These are phyloP conservation scores for Amanita inopinata DNA, from an alignment of 768 basidiomycete genomes.

Conservation along the genomic window DNA sequence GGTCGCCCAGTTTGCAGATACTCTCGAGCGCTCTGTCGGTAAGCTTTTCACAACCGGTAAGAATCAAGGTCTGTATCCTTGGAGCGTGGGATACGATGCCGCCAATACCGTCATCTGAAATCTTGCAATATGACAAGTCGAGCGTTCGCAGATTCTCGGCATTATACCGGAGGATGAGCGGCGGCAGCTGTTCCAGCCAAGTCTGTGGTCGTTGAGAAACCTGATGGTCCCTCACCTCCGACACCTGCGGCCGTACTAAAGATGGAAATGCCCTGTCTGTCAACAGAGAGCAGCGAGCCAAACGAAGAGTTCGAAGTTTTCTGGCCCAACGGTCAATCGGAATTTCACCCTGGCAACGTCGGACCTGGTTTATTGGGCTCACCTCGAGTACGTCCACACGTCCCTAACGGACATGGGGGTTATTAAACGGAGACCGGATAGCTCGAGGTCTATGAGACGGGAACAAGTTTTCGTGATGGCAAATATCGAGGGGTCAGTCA, in stretches of 20 bases:
- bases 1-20: constrained; percentile 61
- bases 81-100: constrained; percentile 72
- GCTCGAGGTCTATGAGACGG: constrained; percentile 72
- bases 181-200: constrained; percentile 53
- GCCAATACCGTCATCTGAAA: constrained; percentile 70
- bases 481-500: constrained; percentile 53
- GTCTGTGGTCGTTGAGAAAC: constrained; percentile 46
- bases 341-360: neutral
- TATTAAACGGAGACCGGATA: constrained; percentile 58
- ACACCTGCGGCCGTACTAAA: no score
- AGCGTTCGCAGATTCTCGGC: constrained; percentile 71
- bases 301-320: constrained; percentile 62
- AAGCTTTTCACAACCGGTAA: constrained; percentile 69
- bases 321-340: no score
- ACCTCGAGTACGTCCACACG: constrained; percentile 71
- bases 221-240: no score
- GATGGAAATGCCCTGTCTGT: constrained; percentile 77
- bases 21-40: constrained; percentile 63
- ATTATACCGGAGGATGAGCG: constrained; percentile 50
- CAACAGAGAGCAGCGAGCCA: constrained; percentile 69
- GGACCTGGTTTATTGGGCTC: constrained; percentile 15
- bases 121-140: constrained; percentile 66
- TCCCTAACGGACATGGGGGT: constrained; percentile 65
- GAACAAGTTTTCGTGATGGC: constrained; percentile 69
- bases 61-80: constrained; percentile 61